A percentile compares a stretch with the other conserved stretches of the same genome.
phyloP scores from a whole-genome alignment of 192 early-diverging fungal genomes.

The Coemansia sp. region DNA sequence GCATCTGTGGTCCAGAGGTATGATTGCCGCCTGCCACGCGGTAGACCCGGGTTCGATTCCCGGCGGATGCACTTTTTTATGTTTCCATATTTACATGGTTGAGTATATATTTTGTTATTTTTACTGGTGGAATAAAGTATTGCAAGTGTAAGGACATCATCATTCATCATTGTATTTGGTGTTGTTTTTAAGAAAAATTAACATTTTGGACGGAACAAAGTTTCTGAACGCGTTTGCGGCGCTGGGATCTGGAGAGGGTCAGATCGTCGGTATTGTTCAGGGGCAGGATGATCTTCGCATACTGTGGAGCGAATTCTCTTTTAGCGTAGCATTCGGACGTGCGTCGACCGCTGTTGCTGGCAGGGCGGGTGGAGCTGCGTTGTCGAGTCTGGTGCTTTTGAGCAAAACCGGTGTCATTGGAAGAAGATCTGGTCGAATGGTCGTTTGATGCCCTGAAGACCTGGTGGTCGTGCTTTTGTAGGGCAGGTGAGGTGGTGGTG shows the following conservation, averaged over 20 bases:
- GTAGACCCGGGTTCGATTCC: constrained; percentile 80
- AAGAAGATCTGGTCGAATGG: neutral
- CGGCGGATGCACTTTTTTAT: constrained; percentile 36
- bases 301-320: constrained; percentile 28
- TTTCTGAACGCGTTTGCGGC: constrained; percentile 34
- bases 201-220: constrained; percentile 25
- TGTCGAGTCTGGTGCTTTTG: too few species aligned
- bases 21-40: constrained; percentile 76
- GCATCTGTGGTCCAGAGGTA: constrained; percentile 60
- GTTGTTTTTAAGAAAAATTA: constrained; percentile 1
- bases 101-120: too few species aligned
- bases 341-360: constrained; percentile 11
- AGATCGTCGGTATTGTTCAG: constrained; percentile 39
- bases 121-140: too few species aligned
- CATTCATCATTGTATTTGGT: neutral
- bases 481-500: neutral
- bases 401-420: neutral
- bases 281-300: constrained; percentile 52
- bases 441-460: neutral
- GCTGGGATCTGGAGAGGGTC: constrained; percentile 42
- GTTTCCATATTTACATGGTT: neutral
- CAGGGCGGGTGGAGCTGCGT: neutral
- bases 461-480: neutral
- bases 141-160: too few species aligned
- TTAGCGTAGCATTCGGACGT: constrained; percentile 33